Conservation (phyloP, 2,329 filamentous ascomycete species). For the Aspergillus ibericus region DNA sequence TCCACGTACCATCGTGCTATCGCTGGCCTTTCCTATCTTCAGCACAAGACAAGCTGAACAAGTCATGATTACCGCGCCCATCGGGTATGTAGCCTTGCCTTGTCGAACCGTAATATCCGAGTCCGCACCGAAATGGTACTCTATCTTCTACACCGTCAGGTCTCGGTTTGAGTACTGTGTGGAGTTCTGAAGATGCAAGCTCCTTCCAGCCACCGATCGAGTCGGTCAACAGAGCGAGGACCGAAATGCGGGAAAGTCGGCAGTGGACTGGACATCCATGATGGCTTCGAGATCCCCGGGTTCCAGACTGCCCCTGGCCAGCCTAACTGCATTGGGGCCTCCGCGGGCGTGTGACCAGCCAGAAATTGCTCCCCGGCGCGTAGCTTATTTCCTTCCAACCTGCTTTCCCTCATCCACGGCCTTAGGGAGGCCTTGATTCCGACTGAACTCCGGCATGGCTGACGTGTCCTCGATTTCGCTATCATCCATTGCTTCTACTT, state of each 20-base stretch:
- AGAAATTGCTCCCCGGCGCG: constrained; percentile 3
- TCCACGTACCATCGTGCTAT: neutral
- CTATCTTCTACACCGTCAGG: neutral
- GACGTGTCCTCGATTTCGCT: neutral
- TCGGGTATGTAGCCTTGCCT: neutral
- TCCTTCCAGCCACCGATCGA: too few relatives aligned
- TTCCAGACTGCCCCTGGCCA: neutral
- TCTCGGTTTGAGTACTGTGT: neutral
- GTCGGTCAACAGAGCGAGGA: too few relatives aligned
- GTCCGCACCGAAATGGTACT: neutral
- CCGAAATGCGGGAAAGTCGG: too few relatives aligned
- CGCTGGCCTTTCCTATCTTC: neutral
- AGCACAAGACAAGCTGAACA: neutral
- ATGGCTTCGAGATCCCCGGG: neutral
- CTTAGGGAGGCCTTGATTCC: neutral
- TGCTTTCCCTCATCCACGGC: neutral
- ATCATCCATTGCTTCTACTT: neutral
- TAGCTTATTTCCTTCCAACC: neutral
- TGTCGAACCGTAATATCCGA: neutral
- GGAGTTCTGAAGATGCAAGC: neutral
- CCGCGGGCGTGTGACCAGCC: constrained; percentile 11
- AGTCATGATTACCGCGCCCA: neutral
- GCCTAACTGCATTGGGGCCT: neutral
- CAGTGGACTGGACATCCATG: too few relatives aligned
- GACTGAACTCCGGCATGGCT: neutral